These are phyloP conservation scores for Carallia pectinifolia DNA, from an alignment of 345 rosid species.

Conservation along the genomic window DNA sequence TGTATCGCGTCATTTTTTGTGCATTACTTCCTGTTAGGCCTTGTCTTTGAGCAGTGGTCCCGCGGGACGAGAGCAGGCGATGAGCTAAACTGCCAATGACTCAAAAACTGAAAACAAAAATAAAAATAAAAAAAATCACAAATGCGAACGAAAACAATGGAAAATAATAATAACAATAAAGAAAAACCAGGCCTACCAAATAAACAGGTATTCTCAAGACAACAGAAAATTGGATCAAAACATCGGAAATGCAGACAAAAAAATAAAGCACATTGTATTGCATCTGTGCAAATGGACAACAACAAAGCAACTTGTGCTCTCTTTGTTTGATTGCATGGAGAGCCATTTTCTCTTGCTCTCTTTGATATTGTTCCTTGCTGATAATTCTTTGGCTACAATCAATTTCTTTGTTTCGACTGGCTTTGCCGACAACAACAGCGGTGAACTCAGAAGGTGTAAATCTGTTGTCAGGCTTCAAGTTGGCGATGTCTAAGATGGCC, in stretches of 20 bases:
- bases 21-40: no score
- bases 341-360: not conserved
- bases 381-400: not conserved
- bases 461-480: conserved; percentile 24
- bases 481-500: conserved; percentile 39
- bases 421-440: not conserved
- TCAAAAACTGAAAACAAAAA: not conserved
- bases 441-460: no score
- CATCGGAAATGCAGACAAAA: conserved; percentile 25
- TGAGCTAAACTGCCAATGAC: not conserved
- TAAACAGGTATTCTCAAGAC: not conserved
- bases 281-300: not conserved
- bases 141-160: not conserved
- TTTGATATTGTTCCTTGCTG: no score
- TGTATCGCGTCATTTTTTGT: no score
- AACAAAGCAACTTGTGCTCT: conserved; percentile 18
- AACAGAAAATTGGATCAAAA: conserved; percentile 29
- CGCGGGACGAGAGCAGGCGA: no score
- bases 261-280: conserved; percentile 17
- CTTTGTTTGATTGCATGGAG: not conserved
- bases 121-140: not conserved
- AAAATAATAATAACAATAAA: no score
- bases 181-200: not conserved
- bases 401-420: not conserved
- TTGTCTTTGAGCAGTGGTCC: no score